Evolutionary conservation across 805 yeast species (phyloP), one percentile per base, ranked within the genome.

Genomic region (Pichia californica): DNA sequence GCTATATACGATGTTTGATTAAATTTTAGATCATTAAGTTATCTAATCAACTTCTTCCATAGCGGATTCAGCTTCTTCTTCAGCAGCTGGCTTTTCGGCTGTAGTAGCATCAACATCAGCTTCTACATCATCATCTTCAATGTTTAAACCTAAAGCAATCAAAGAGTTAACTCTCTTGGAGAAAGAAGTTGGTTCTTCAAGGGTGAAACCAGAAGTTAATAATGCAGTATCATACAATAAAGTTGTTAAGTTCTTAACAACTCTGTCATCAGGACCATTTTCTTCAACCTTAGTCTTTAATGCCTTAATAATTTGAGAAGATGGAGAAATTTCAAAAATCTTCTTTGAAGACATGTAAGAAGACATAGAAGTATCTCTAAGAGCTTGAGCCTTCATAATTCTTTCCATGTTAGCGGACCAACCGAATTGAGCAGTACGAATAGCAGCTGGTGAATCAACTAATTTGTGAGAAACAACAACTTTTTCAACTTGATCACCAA

Each of bases 381-480:
- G 77, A 60, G 99, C 99, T 79, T 93, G 99, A 51, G 99, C 99
- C 80, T 93, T 93, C 99, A 93, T 93, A 80, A 93, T 93, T 84
- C 99, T 91, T 79, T 93, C 99, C 99, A 93, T 93, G 80, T 93
- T 93, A 64, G 99, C 99, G 57, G 99, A 93, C 99, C 99, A 93
- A 70, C 99, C 99, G 70, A 93, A 93, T 77, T 93, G 98, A 58
- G 97, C 98, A 58, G 99, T 93, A 81, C 99, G 88, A 69, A 93
- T 93, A 59, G 99, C 99, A 69, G 99, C 99, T 70, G 99, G 99
- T 47, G 98, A 89, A 65, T 89, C 97, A 61, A 89, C 88, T 66
- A 93, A 81, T 74, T 88, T 88, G 76, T 91, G 94, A 54, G 98
- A 88, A 54, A 93, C 96, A 66, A 89, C 88, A 71, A 94, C 99